Evolutionary conservation across 2,329 filamentous ascomycete genomes (phyloP), one percentile per base, ranked within the genome.

Genomic region (Hymenoscyphus fructigenus): DNA sequence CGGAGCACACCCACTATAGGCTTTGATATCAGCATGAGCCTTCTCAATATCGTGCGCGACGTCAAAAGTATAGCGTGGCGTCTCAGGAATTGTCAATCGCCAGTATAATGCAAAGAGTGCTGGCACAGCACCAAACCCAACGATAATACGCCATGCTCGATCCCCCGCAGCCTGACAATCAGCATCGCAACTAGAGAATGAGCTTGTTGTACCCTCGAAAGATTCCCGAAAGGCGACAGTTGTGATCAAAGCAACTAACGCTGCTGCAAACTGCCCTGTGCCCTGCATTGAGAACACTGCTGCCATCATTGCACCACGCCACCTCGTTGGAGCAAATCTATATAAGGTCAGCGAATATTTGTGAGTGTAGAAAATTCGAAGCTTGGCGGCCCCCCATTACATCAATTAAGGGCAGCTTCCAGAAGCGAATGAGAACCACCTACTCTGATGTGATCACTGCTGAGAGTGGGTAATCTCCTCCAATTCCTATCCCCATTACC

Each of bases 231-330:
- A 92, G 2, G 84, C 85, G 17, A 83, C 78, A 0, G 88, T 89
- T 44, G 88, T 88, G 62, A 92, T 84, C 38, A 94, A 79, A 14
- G 90, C 86, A 23, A 93, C 83, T 5, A 93, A 79, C 29, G 89
- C 88, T 14, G 89, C 89, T 23, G 82, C 81, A 60, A 94, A 86
- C 73, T 94, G 91, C n/a, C 91, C 91, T 29, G 93, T 81, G 58
- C 91, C 91, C 73, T 95, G 91, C 90, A 93, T 93, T 44, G 90
- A 90, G 74, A 95, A 95, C 59, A 94, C 91, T 17, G 89, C 84
- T 12, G 88, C 90, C 82, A 95, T 91, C 89, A 95, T 94, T 65
- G 88, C 90, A 67, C 91, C 91, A 71, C 91, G 84, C 87, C 90
- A 93, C 72, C 89, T 86, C 14, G 91, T 94, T 2, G 90, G 92